These are phyloP conservation scores for Apiospora aurea DNA, from an alignment of 2,329 filamentous ascomycete species.

Conservation along the genomic window DNA sequence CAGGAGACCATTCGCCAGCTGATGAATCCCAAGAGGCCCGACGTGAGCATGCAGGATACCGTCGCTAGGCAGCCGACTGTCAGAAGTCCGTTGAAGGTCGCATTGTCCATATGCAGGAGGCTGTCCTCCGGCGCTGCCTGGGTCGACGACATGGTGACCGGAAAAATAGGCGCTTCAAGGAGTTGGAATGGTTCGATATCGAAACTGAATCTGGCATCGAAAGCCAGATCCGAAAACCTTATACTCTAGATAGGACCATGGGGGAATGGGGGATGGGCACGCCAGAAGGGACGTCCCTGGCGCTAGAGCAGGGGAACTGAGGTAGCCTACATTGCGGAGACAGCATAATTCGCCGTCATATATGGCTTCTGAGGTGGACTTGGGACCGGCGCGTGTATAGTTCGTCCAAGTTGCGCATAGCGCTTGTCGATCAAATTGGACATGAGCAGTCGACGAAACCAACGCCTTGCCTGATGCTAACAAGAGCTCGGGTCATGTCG, in stretches of 20 bases:
- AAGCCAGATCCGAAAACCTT: constrained; percentile 2
- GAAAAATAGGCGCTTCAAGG: not conserved
- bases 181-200: not conserved
- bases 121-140: constrained; percentile 28
- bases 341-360: not conserved
- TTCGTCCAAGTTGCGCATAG: not conserved
- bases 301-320: not conserved
- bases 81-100: constrained; percentile 45
- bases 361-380: not conserved
- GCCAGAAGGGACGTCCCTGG: not conserved
- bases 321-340: not conserved
- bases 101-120: constrained; percentile 31
- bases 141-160: constrained; percentile 7
- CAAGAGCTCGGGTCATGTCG: not conserved
- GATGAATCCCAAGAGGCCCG: constrained; percentile 51
- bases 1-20: constrained; percentile 53
- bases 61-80: constrained; percentile 54
- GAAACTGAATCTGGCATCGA: not conserved
- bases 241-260: not conserved
- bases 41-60: constrained; percentile 53
- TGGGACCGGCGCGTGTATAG: not conserved
- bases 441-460: not conserved
- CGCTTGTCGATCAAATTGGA: not conserved
- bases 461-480: not conserved
- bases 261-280: not conserved